These are phyloP conservation scores for Quercus rubra DNA, from an alignment of 306 rosid species.

Conservation along the genomic window DNA sequence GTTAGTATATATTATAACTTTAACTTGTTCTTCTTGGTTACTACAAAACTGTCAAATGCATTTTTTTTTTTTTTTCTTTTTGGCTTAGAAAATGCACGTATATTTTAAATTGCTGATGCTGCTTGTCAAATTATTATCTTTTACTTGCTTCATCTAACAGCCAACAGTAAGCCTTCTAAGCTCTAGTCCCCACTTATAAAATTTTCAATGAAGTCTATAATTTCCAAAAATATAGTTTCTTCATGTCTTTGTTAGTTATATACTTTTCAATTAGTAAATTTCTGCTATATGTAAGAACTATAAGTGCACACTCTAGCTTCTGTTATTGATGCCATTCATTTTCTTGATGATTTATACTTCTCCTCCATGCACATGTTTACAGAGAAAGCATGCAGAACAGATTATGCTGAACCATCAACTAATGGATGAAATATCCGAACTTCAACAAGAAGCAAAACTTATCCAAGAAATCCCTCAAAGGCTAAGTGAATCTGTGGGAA, in stretches of 20 bases:
- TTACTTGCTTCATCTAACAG: not conserved
- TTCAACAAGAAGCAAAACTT: slow-evolving; percentile 52
- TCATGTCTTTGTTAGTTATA: not conserved
- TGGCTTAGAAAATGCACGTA: not conserved
- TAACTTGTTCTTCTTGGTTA: slow-evolving; percentile 6
- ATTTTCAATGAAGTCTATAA: not conserved
- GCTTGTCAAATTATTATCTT: slow-evolving; percentile 2
- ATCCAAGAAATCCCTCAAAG: slow-evolving; percentile 46
- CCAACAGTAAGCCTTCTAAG: not conserved
- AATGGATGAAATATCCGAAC: slow-evolving; percentile 36
- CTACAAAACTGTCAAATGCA: not conserved
- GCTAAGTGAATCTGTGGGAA: slow-evolving; percentile 47
- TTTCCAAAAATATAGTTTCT: not conserved
- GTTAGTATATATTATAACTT: slow-evolving; percentile 34
- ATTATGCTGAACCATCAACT: slow-evolving; percentile 35
- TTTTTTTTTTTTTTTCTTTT: slow-evolving; percentile 1
- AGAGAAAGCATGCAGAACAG: slow-evolving; percentile 69
- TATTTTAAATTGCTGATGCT: not conserved
- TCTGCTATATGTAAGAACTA: not conserved
- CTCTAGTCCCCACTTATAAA: not conserved
- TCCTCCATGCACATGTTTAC: slow-evolving; percentile 19
- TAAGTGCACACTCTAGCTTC: not conserved
- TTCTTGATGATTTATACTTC: not conserved
- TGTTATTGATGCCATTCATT: not conserved
- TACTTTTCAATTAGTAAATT: not conserved